These are phyloP conservation scores for Ustilago curta DNA, from an alignment of 1,284 basidiomycete species.

Conservation along the genomic window DNA sequence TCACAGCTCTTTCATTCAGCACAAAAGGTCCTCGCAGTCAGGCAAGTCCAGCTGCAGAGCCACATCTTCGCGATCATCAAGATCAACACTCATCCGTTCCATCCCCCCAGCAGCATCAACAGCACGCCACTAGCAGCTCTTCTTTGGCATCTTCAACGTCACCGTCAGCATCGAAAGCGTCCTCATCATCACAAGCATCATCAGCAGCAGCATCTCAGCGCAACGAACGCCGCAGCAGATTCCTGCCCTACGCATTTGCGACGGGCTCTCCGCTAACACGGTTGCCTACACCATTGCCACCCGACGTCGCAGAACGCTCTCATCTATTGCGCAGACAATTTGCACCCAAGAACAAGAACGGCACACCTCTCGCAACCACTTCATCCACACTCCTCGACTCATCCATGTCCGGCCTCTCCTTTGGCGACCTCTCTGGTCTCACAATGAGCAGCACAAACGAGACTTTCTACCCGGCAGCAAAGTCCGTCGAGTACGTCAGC, in stretches of 20 bases:
- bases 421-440: constrained; percentile 47
- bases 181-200: constrained; percentile 14
- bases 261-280: constrained; percentile 43
- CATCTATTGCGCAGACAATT: constrained; percentile 28
- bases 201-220: constrained; percentile 21
- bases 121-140: constrained; percentile 9
- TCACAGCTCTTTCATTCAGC: constrained; percentile 19
- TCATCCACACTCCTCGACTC: constrained; percentile 11
- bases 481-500: constrained; percentile 54
- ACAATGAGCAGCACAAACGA: constrained; percentile 54
- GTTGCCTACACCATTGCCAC: constrained; percentile 48
- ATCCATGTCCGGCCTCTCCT: constrained; percentile 30
- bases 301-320: constrained; percentile 42
- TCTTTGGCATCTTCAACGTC: constrained; percentile 14
- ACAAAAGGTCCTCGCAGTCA: constrained; percentile 33
- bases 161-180: constrained; percentile 1
- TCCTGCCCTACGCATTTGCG: constrained; percentile 43
- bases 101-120: constrained; percentile 12
- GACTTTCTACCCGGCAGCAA: constrained; percentile 55
- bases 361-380: constrained; percentile 12
- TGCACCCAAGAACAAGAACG: constrained; percentile 19
- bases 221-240: constrained; percentile 24
- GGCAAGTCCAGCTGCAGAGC: constrained; percentile 39
- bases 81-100: constrained; percentile 25
- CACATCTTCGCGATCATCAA: constrained; percentile 35